Evolutionary conservation across 2,329 filamentous ascomycete genomes (phyloP), one percentile per base, ranked within the genome.

Genomic region (Cladosporium sphaerospermum): DNA sequence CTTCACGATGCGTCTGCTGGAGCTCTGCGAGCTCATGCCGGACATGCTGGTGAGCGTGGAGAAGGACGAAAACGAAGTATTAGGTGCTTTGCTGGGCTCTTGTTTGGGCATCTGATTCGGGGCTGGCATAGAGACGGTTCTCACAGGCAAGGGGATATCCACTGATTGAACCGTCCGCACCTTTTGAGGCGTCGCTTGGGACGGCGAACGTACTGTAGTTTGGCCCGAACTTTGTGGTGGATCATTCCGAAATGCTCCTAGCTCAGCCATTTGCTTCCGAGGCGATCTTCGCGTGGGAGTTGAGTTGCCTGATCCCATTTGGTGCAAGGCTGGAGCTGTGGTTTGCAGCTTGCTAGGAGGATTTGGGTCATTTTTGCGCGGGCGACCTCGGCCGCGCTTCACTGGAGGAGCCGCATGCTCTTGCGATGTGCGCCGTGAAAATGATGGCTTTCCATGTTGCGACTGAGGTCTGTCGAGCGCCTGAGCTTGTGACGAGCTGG

Each of bases 1-100:
- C 54, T 73, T 86, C 52, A 85, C 72, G 10, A 81, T 54, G 13
- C 72, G 66, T 69, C 61, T 81, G 74, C 66, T 81, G 73, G 54
- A 75, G 71, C 45, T 67, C 54, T 57, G 59, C 11, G 62, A 67
- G 57, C 61, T 64, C 28, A 61, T 34, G 14, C 43, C 37, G 8
- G 62, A 62, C 4, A 62, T 53, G 28, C 58, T 64, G 1, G 67
- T 67, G 3, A 67, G 58, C 2, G 65, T 69, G 14, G 68, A 61
- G 51, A 59, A 59, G 41, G 64, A 62, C 4, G 61, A 58, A 46
- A 61, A 63, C 7, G 61, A 61, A 2, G 55, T 42, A 13, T 37
- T 53, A 10, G 45, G 51, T 6, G 41, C 48, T 5, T 44, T 45
- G 47, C 28, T 31, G n/a, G 54, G 16, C 18, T 47, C 36, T 41